Percentiles rank a stretch among this genome's conserved stretches.
Conservation (phyloP, 1,284 basidiomycete species). For the Ganoderma sinense region DNA sequence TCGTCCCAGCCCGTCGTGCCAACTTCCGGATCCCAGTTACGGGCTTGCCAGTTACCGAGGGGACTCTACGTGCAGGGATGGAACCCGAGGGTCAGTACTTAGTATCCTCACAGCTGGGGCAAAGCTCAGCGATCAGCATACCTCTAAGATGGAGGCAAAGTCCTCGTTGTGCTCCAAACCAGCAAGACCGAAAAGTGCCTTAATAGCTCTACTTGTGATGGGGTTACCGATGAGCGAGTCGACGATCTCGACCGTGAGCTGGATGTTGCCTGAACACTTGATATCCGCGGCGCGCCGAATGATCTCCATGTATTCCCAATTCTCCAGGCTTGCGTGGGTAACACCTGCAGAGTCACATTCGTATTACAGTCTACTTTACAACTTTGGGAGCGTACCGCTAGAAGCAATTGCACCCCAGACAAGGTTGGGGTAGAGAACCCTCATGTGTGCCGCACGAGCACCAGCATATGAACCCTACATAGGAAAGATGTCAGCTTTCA, state of each 20-base stretch:
- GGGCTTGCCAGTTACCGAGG: slow-evolving; percentile 64
- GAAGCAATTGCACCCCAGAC: slow-evolving; percentile 94
- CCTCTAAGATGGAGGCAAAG: slow-evolving; percentile 76
- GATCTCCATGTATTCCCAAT: slow-evolving; percentile 90
- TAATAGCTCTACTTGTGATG: slow-evolving; percentile 57
- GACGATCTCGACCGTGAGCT: slow-evolving; percentile 68
- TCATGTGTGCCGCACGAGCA: slow-evolving; percentile 94
- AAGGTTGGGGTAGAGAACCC: slow-evolving; percentile 85
- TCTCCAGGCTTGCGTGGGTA: slow-evolving; percentile 75
- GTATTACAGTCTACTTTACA: background rate
- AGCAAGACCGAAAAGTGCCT: slow-evolving; percentile 77
- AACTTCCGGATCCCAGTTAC: slow-evolving; percentile 82
- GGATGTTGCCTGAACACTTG: slow-evolving; percentile 75
- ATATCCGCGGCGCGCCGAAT: slow-evolving; percentile 81
- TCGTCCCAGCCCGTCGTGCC: slow-evolving; percentile 69
- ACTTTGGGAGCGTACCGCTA: slow-evolving; percentile 58
- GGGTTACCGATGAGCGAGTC: slow-evolving; percentile 65
- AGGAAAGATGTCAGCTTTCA: background rate
- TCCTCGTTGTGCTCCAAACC: slow-evolving; percentile 78
- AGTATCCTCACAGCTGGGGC: background rate
- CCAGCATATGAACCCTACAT: slow-evolving; percentile 88
- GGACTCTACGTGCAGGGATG: slow-evolving; percentile 42
- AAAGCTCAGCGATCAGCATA: slow-evolving; percentile 25
- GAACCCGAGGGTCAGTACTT: background rate
- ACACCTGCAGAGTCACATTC: slow-evolving; percentile 52